phyloP scores from a whole-genome alignment of 768 basidiomycete genomes.

The Xerocomellus chrysenteron region DNA sequence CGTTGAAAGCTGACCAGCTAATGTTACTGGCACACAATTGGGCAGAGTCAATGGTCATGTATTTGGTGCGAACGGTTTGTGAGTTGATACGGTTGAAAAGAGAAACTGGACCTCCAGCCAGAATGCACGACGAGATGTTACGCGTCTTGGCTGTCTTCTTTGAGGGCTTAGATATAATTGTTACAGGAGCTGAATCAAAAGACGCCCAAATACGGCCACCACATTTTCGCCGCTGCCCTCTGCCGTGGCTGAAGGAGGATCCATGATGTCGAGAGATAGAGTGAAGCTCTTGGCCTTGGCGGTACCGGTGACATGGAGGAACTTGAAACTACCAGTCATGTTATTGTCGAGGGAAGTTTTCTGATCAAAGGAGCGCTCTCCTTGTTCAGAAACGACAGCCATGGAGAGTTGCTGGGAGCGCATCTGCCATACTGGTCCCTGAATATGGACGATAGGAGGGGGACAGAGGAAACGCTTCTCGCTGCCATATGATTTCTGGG shows the following conservation, averaged over 20 bases:
- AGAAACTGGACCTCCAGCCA: constrained; percentile 85
- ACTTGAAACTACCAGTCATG: constrained; percentile 88
- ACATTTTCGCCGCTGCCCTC: constrained; percentile 33
- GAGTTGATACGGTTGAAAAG: constrained; percentile 96
- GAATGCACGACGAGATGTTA: constrained; percentile 87
- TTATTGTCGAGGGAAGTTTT: constrained; percentile 80
- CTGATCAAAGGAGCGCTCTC: constrained; percentile 82
- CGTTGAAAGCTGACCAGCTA: constrained; percentile 92
- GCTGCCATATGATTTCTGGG: constrained; percentile 94
- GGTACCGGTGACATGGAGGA: constrained; percentile 83
- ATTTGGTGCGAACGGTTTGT: constrained; percentile 95
- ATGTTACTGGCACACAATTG: constrained; percentile 87
- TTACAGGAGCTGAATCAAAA: constrained; percentile 89
- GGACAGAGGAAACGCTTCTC: constrained; percentile 95
- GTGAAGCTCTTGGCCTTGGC: constrained; percentile 90
- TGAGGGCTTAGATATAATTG: constrained; percentile 95
- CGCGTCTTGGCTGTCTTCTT: constrained; percentile 97
- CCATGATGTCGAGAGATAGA: constrained; percentile 80
- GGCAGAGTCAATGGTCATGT: constrained; percentile 88
- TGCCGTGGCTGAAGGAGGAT: constrained; percentile 56
- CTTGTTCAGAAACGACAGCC: constrained; percentile 81
- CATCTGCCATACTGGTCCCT: constrained; percentile 85
- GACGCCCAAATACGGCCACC: constrained; percentile 82
- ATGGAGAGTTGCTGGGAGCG: constrained; percentile 79
- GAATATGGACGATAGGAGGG: constrained; percentile 89